These are phyloP conservation scores for Tanacetum coccineum DNA, from an alignment of 129 eudicot species.

Conservation along the genomic window DNA sequence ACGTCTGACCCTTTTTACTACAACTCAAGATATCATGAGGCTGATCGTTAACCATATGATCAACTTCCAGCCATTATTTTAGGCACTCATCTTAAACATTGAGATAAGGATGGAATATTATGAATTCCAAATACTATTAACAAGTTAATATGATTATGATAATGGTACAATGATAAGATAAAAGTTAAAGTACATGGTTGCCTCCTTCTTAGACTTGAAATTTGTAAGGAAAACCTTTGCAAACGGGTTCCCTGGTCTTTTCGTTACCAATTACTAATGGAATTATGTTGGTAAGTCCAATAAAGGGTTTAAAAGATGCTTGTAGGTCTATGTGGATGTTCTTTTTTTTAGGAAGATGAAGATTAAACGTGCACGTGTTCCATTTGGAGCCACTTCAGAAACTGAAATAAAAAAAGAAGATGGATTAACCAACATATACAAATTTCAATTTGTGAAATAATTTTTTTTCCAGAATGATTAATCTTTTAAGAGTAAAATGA, in stretches of 20 bases:
- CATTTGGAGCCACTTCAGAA: slow-evolving; percentile 42
- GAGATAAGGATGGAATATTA: neutral
- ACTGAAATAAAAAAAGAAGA: slow-evolving; percentile 25
- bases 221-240: slow-evolving; percentile 70
- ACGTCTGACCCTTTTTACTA: too few relatives aligned
- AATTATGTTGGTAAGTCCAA: slow-evolving; percentile 60
- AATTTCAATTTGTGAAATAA: too few relatives aligned
- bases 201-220: slow-evolving; percentile 65
- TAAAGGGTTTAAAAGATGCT: slow-evolving; percentile 61
- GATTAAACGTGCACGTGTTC: slow-evolving; percentile 68
- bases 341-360: slow-evolving; percentile 87
- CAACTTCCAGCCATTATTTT: too few relatives aligned
- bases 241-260: slow-evolving; percentile 85
- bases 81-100: neutral
- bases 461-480: neutral
- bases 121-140: neutral
- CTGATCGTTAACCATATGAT: too few relatives aligned
- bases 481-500: neutral
- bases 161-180: neutral
- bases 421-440: neutral
- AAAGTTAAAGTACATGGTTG: slow-evolving; percentile 52
- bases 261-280: slow-evolving; percentile 73
- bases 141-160: neutral
- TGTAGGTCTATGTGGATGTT: slow-evolving; percentile 70
- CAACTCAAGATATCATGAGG: too few relatives aligned